Conservation (phyloP, 352 stramenopile genomes). For the Pythium vanterpoolii region DNA sequence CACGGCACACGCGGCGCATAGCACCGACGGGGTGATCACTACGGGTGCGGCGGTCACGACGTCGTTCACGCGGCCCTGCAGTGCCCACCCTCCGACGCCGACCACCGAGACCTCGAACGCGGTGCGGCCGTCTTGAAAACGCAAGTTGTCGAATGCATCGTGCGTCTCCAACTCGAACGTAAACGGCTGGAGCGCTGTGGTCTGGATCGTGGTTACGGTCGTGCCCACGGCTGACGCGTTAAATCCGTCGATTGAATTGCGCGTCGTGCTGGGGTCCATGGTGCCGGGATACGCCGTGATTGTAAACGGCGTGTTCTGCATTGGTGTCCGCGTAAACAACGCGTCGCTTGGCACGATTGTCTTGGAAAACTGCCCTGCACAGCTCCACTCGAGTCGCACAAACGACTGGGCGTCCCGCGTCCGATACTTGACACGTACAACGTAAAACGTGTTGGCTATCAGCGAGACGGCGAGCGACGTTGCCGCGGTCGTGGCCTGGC, state of each 20-base stretch:
- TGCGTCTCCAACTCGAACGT: constrained; percentile 80
- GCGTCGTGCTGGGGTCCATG: constrained; percentile 50
- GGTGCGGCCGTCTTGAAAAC: constrained; percentile 82
- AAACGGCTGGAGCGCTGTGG: constrained; percentile 42
- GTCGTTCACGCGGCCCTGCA: constrained; percentile 85
- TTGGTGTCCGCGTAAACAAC: constrained; percentile 38
- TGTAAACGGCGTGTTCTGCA: constrained; percentile 52
- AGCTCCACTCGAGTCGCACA: constrained; percentile 82
- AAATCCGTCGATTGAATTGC: constrained; percentile 62
- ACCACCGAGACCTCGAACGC: constrained; percentile 81
- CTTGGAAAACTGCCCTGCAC: constrained; percentile 27
- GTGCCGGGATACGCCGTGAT: constrained; percentile 74
- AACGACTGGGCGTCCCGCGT: constrained; percentile 79
- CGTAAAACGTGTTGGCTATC: constrained; percentile 58
- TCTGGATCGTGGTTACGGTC: constrained; percentile 21
- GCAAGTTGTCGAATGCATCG: constrained; percentile 78
- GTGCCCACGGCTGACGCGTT: constrained; percentile 26
- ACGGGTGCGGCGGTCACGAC: constrained; percentile 35
- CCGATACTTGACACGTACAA: constrained; percentile 80
- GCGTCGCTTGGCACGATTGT: constrained; percentile 22
- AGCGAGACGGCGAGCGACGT: constrained; percentile 23
- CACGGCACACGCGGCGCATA: constrained; percentile 58
- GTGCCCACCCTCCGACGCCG: constrained; percentile 83
- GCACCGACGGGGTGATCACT: constrained; percentile 37
- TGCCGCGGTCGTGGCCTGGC: constrained; percentile 3